Conservation (phyloP, 2,329 filamentous ascomycete genomes). For the Hymenoscyphus repandus region DNA sequence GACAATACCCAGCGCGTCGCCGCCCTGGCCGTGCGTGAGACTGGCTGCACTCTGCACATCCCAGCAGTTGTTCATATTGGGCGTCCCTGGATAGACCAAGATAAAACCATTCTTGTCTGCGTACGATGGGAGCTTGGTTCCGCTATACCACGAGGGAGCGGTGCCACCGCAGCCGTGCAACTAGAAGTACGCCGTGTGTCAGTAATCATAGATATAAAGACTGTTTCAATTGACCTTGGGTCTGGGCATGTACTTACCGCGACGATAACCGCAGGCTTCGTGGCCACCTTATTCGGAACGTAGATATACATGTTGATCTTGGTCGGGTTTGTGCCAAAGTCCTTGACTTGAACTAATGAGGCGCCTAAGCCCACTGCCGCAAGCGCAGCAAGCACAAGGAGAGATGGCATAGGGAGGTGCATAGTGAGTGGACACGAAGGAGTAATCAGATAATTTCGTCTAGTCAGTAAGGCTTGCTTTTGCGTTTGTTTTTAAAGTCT, state of each 20-base stretch:
- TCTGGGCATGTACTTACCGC: conserved; percentile 3
- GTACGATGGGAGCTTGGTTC: conserved; percentile 45
- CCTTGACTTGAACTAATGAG: conserved; percentile 3
- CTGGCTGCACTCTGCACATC: conserved; percentile 47
- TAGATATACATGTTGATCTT: conserved; percentile 10
- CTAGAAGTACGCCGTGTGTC: too few relatives aligned
- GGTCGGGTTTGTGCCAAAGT: conserved; percentile 9
- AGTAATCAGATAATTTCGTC: background rate
- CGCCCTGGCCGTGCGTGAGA: conserved; percentile 49
- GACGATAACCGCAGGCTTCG: conserved; percentile 10
- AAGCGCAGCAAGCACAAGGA: background rate
- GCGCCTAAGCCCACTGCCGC: background rate
- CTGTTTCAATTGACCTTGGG: background rate
- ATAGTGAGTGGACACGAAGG: background rate
- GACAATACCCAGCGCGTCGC: conserved; percentile 47
- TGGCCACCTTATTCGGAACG: conserved; percentile 3
- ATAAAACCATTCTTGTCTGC: conserved; percentile 51
- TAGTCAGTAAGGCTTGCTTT: background rate
- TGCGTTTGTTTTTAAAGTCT: background rate
- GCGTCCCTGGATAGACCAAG: conserved; percentile 50
- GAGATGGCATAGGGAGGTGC: background rate
- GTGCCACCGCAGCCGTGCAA: conserved; percentile 33
- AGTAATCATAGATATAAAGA: background rate
- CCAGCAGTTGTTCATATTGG: conserved; percentile 48
- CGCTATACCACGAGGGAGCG: conserved; percentile 23